These are phyloP conservation scores for Suillus subaureus DNA, from an alignment of 768 basidiomycete genomes.

Conservation along the genomic window DNA sequence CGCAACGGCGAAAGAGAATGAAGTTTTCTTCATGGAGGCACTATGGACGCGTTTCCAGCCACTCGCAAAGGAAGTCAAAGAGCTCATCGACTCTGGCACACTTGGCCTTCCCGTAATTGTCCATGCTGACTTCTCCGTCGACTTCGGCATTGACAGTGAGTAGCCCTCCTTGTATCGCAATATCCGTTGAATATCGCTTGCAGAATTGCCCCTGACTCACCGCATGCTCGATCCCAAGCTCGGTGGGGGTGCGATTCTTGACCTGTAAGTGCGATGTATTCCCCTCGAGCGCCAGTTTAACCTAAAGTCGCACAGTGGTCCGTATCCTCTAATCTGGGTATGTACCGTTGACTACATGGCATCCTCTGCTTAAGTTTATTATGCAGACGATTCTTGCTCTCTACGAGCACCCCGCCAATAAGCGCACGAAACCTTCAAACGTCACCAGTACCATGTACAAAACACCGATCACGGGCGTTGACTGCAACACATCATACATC, in stretches of 20 bases:
- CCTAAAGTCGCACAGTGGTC: slow-evolving; percentile 32
- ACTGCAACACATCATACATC: slow-evolving; percentile 45
- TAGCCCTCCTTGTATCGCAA: background rate
- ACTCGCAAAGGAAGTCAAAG: slow-evolving; percentile 31
- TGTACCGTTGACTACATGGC: slow-evolving; percentile 6
- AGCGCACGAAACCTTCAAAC: slow-evolving; percentile 39
- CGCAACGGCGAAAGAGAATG: slow-evolving; percentile 47
- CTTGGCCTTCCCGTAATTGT: slow-evolving; percentile 42
- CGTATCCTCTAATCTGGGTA: slow-evolving; percentile 50
- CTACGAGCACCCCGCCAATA: slow-evolving; percentile 50
- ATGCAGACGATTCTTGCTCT: slow-evolving; percentile 50
- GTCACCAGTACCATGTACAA: slow-evolving; percentile 45
- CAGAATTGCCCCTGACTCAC: slow-evolving; percentile 43
- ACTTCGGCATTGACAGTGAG: slow-evolving; percentile 49
- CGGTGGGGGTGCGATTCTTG: slow-evolving; percentile 54
- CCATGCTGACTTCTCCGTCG: slow-evolving; percentile 49
- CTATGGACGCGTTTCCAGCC: slow-evolving; percentile 51
- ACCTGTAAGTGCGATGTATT: slow-evolving; percentile 37
- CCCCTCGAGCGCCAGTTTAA: slow-evolving; percentile 13
- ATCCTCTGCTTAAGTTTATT: slow-evolving; percentile 15
- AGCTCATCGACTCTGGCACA: slow-evolving; percentile 38
- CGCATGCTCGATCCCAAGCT: slow-evolving; percentile 53
- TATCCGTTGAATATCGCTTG: background rate
- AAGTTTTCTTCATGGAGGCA: slow-evolving; percentile 60
- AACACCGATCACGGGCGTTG: slow-evolving; percentile 46